Evolutionary conservation across 2,329 filamentous ascomycete genomes (phyloP), one percentile per base, ranked within the genome.

Genomic region (Arthrinium phaeospermum): DNA sequence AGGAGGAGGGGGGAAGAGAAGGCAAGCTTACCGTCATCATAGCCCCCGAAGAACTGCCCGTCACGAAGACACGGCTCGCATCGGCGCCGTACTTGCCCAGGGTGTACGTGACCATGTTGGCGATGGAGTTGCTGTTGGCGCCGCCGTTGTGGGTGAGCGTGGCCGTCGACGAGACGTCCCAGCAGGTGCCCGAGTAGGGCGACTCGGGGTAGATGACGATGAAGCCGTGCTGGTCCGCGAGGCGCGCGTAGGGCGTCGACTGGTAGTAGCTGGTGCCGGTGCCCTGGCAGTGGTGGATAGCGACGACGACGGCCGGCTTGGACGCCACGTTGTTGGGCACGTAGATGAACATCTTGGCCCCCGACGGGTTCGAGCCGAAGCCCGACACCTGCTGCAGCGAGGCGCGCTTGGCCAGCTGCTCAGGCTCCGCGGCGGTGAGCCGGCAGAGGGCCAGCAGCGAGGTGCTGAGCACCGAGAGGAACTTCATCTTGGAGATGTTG

Each of bases 21-120:
- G 6, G 13, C 5, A 67, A 8, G 22, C 79, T 71, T 51, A 82
- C 82, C 53, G 85, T 85, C 85, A 87, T 86, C 84, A 87, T 87
- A 74, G 75, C 84, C 0, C 85, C 85, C 0, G 83, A 85, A 3
- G 80, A 83, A 0, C 78, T 79, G 3, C 89, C 89, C 0, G 86
- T 88, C 3, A 86, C 86, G 72, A 85, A 90, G 1, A 91, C 87
- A 71, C 83, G 84, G 72, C 76, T 80, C 24, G 84, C 75, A 75
- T 91, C 86, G 44, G 83, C 88, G 1, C 81, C 80, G 79, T 90
- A 89, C 77, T 84, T 83, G 14, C 77, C 73, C 27, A 90, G 79
- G 3, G 87, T 83, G 75, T 88, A 90, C 46, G 80, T 83, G 68
- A 90, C 87, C 88, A 91, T 90, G 77, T 87, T 89, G 44, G 86